Base-by-base conservation (phyloP, 164 flowering plant species). In the Santalum album region DNA sequence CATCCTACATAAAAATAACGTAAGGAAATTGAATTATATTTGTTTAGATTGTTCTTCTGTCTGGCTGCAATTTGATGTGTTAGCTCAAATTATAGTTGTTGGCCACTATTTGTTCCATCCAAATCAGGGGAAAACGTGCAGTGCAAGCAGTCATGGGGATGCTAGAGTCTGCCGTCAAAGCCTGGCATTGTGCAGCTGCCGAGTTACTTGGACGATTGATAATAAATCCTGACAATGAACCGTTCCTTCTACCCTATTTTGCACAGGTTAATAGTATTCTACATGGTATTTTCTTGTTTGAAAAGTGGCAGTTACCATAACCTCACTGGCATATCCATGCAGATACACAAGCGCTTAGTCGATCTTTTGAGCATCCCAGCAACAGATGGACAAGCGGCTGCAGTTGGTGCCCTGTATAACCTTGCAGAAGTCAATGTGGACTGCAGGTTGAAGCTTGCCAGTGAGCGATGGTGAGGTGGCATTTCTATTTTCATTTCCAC, bases 181-280 rank as follows among this genome's bases (percentile, higher is more conserved):
- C 85, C 54, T 94, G 99, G 99, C 92, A 94, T 64, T 94, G 95
- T 77, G 90, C 86, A 18, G 97, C 97, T 59, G 91, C 97, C 56
- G 99, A 94, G 70, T 60, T 92, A 52, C 77, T 92, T 67, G 96
- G 99, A 15, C 89, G 96, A 38, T 53, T 89, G 68, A 80, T 89
- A 25, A 85, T 92, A 65, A 92, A 89, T 69, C 99, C 99, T 50
- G 99, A 92, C 63, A 92, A 89, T 63, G 97, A 94, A 53, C 82
- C 88, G 25, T 86, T 83, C 55, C 81, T 94, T 64, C 78, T 87
- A 57, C 89, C 96, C 23, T 87, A 77, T 67, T 70, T 78, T 52
- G 84, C 97, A 27, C 95, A 87, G 97, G 97, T 94, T 57, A 42
- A 53, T 50, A 46, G 42, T 36, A 0, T 54, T 47, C 54, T 24